Base-by-base conservation (phyloP, 805 yeast species). In the Yamadazyma sp. region DNA sequence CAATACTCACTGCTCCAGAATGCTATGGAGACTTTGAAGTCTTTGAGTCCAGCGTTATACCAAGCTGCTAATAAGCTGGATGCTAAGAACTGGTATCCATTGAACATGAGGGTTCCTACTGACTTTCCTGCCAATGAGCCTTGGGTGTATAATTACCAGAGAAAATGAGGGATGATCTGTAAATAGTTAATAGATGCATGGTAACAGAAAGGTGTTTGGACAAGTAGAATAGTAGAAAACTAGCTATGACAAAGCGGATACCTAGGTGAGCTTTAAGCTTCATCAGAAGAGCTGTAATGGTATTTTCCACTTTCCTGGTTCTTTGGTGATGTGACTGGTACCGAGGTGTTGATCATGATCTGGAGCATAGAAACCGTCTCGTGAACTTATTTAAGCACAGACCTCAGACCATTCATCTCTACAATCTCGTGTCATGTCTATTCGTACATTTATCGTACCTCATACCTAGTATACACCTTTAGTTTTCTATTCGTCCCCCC, bases 91-190 rank as follows among this genome's bases (percentile, higher is more conserved):
- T 40, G 88, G 52, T 89, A 86, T 59, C 91, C 95, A 4, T 64
- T 85, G 50, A 96, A 91, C 54, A 58, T 87, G 59, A 78, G 93
- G 54, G 79, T 86, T 7, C 99, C 99, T 14, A 84, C 95, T 1
- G 91, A 89, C 39, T 86, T 70, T 44, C 99, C 99, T 10, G 84
- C 97, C 13, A 78, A 77, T 52, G 73, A 75, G 43, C 70, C 84
- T 13, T 90, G 97, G 97, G 78, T 80, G 40, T 75, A 76, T 52
- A 76, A 79, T 45, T 62, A 51, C 42, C 41, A 51, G 21, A 39
- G 31, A 21, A 21, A 40, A 19, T 30, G 14, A 20, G n/a, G n/a
- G n/a, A n/a, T n/a, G n/a, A n/a, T n/a, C n/a, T 20, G 20, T 30
- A 30, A 25, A 25, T 25, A 25, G 28, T 13, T 10, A 25, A 25